Evolutionary conservation across 140 eudicot genomes (phyloP), one percentile per base, ranked within the genome.

Genomic region (Erigeron philadelphicus): DNA sequence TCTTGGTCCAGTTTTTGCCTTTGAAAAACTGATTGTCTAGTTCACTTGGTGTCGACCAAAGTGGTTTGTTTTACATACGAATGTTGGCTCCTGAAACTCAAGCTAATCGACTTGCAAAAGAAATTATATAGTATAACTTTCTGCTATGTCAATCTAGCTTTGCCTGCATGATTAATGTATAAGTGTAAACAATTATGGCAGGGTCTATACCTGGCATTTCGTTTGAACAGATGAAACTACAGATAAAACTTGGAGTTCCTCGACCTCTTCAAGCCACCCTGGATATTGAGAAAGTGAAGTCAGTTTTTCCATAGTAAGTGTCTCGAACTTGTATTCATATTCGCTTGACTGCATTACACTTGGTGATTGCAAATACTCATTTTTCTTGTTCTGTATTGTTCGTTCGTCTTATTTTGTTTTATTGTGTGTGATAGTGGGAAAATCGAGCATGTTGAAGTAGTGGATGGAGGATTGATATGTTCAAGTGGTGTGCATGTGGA

Each of bases 401-500:
- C 47, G 16, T 50, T 31, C 13, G 2, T 31, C 45, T 41, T 21
- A 7, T 17, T 68, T 67, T 31, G 12, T 46, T 52, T 35, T 46
- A 15, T 50, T 10, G 1, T 61, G 7, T 56, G 21, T 77, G 75
- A 55, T 72, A 91, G 97, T 70, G 98, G 98, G 59, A 78, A 79
- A 47, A 88, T 92, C 48, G 73, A 79, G 63, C 75, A 82, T 57
- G 81, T 92, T 68, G 95, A 92, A 76, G 96, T 92, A 17, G 96
- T 86, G 44, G 95, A 86, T 84, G 97, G 97, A 57, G 98, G 98
- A 64, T 81, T 92, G 18, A 85, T 92, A 81, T 92, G 98, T 88
- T 92, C 98, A 16, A 92, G 98, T 53, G 98, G 98, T 53, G 98
- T 92, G 59, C 92, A 72, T 61, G 98, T 92, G 18, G 98, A 92